These are phyloP conservation scores for Castanopsis chinensis DNA, from an alignment of 306 rosid species.

Conservation along the genomic window DNA sequence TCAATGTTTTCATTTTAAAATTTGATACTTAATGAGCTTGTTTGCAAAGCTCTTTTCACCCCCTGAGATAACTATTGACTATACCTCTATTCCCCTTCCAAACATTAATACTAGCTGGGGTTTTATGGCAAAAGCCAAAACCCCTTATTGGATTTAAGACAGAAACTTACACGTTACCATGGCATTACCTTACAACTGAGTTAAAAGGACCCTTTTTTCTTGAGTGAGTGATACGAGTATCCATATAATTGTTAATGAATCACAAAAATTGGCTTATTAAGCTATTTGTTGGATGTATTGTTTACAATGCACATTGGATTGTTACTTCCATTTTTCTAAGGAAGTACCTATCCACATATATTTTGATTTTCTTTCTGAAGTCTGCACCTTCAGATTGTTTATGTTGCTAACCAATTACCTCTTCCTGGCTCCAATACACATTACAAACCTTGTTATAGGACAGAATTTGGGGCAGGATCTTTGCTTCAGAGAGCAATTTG, in stretches of 20 bases:
- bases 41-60: background rate
- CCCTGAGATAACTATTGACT: background rate
- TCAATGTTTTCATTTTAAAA: background rate
- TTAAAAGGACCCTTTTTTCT: background rate
- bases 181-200: background rate
- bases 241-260: background rate
- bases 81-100: background rate
- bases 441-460: constrained; percentile 41
- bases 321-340: background rate
- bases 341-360: background rate
- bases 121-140: background rate
- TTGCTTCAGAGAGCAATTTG: constrained; percentile 73
- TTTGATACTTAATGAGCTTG: background rate
- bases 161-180: background rate
- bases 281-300: background rate
- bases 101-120: background rate
- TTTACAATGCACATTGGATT: background rate
- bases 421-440: constrained; percentile 22
- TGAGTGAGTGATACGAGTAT: background rate
- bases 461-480: constrained; percentile 77
- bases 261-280: background rate
- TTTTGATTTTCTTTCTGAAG: background rate
- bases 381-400: background rate
- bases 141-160: background rate
- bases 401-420: background rate